A percentile compares a stretch with the other conserved stretches of the same genome.
Evolutionary conservation across 1,284 basidiomycete species (phyloP).

Genomic region (Ceratobasidium sp.): DNA sequence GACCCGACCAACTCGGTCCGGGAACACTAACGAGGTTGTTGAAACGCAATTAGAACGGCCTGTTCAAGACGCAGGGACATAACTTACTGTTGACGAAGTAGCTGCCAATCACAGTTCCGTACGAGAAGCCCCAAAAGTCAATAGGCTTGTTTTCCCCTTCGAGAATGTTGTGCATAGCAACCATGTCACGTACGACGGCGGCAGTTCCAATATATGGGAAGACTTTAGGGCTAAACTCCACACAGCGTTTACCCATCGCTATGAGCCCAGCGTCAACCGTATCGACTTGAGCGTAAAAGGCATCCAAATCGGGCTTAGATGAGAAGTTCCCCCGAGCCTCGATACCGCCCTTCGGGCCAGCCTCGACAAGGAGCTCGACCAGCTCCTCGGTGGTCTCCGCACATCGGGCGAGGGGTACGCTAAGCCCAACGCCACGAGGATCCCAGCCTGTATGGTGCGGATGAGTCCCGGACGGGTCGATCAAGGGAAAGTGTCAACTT

Average conservation of each 20-base stretch:
- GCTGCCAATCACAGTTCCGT: neutral
- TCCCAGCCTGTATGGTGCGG: slow-evolving; percentile 12
- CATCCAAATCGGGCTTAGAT: neutral
- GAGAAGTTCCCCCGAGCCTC: slow-evolving; percentile 14
- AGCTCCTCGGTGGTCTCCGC: neutral
- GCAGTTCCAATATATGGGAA: slow-evolving; percentile 5
- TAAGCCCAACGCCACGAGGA: slow-evolving; percentile 6
- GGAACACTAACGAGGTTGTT: neutral
- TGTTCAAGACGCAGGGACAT: too few species aligned
- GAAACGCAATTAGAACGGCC: neutral
- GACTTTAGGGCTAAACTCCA: neutral
- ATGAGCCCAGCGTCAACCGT: slow-evolving; percentile 2
- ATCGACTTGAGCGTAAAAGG: neutral
- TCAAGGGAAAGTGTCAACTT: neutral
- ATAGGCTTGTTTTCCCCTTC: neutral
- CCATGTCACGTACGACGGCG: slow-evolving; percentile 24
- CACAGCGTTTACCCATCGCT: neutral
- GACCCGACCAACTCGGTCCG: slow-evolving; percentile 1
- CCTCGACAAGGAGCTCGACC: neutral
- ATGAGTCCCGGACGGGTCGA: neutral
- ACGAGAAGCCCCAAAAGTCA: slow-evolving; percentile 38
- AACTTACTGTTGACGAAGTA: slow-evolving; percentile 13
- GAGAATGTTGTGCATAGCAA: slow-evolving; percentile 23
- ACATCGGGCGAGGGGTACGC: neutral
- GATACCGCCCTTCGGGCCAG: neutral